Evolutionary conservation across 2,329 filamentous ascomycete species (phyloP), one percentile per base, ranked within the genome.

Genomic region (Ascochyta pisi): DNA sequence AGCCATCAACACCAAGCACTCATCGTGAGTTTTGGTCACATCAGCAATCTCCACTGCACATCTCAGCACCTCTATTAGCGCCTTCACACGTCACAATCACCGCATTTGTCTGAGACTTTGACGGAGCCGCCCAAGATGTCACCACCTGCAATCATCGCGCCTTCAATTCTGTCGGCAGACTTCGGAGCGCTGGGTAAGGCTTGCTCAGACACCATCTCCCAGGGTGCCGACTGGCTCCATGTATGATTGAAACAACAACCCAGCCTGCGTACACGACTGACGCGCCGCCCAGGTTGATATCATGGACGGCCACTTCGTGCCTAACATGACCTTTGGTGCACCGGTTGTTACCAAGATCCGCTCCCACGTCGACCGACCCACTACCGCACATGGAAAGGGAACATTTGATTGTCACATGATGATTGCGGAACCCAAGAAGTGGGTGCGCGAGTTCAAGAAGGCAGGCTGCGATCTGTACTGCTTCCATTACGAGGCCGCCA

Each of bases 321-420:
- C 95, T 48, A 99, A 99, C 80, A 92, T 99, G 77, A 98, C 95
- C 43, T 97, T 98, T 73, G 95, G 95, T 57, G 88, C 94, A 19
- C 93, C 94, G 5, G 92, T 99, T 34, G 95, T 99, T 41, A 94
- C 92, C 66, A 96, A 94, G 82, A 95, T 99, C 69, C 88, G 95
- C 61, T 83, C 85, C 41, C 90, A 96, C 70, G 93, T 99, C 68
- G 88, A 91, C 54, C 83, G 84, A 65, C 93, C 92, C 3, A 82
- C 82, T 37, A 81, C 84, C 47, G 84, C 84, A 31, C 82, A 89
- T 65, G 92, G 90, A 49, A 90, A 88, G 67, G 95, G 95, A 60
- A 98, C 94, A 13, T 99, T 99, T 76, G 95, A 99, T 79, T 99
- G 95, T 84, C 95, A 99, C 79, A 98, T 99, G 95, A 99, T 99